Evolutionary conservation across 371 early-diverging fungal species (phyloP), one percentile per base, ranked within the genome.

Genomic region (Mycotypha africana): DNA sequence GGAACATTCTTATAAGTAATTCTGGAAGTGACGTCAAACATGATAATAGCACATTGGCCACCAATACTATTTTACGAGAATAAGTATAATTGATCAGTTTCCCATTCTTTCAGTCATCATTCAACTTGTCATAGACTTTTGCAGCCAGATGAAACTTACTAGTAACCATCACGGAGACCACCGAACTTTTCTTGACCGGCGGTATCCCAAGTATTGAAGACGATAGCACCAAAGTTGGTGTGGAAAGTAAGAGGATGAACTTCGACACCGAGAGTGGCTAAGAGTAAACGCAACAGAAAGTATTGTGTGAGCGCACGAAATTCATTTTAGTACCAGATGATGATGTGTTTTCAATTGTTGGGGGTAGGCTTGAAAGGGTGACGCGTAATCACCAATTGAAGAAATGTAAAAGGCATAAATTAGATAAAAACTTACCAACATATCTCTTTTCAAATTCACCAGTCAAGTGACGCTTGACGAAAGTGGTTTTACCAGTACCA

Each of bases 131-230:
- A n/a, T n/a, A n/a, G n/a, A n/a, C n/a, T n/a, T n/a, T n/a, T n/a
- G n/a, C n/a, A n/a, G n/a, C n/a, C n/a, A n/a, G n/a, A n/a, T n/a
- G n/a, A 6, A 11, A 79, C 84, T 58, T 82, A 91, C 90, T 99
- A 99, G 83, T 99, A 99, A 60, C 98, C 99, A 83, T 99, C 99
- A 75, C 99, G 97, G 46, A 99, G 94, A 72, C 97, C 97, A 68
- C 99, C 97, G 60, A 99, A 97, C 91, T 99, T 99, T 75, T 99
- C 99, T 72, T 99, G 99, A 52, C 99, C 99, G 47, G 99, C 99
- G 37, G 97, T 97, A 71, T 98, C 97, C 97, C 97, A 98, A 53
- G 97, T 93, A 84, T 95, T 93, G 86, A 99, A 99, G 62, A 88
- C 73, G 59, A 99, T 95, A 23, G 76, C 60, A 42, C 99, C 98